Conservation (phyloP, 441 rosid genomes). For the Euphorbia celastroides region DNA sequence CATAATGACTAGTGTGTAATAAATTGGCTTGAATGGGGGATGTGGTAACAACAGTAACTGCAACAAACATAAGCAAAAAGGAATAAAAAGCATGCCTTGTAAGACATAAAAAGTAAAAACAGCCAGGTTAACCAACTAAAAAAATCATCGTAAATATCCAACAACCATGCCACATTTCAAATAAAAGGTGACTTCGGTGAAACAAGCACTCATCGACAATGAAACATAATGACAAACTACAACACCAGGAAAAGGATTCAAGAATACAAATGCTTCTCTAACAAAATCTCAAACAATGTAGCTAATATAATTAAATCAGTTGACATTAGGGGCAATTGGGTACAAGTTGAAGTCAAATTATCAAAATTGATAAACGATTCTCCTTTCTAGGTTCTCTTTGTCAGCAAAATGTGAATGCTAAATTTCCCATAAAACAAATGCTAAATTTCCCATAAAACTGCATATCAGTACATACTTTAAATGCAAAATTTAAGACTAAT, state of each 20-base stretch:
- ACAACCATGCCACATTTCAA: not conserved
- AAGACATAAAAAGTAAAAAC: constrained; percentile 15
- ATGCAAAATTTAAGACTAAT: not conserved
- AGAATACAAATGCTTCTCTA: not conserved
- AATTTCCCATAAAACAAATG: no score
- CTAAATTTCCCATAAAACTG: not conserved
- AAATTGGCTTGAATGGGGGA: constrained; percentile 94
- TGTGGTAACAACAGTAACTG: constrained; percentile 91
- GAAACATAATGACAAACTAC: not conserved
- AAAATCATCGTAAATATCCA: not conserved
- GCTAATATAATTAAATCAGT: not conserved
- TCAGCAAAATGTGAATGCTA: not conserved
- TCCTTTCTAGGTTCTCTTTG: not conserved
- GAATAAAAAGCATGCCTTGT: constrained; percentile 10
- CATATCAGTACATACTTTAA: not conserved
- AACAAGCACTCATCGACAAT: not conserved
- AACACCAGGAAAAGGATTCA: not conserved
- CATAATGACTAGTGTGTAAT: constrained; percentile 91
- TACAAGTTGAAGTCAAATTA: not conserved
- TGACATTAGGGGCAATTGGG: not conserved
- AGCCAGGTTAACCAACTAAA: not conserved
- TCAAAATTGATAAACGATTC: not conserved
- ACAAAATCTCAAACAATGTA: no score
- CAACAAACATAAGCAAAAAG: constrained; percentile 18
- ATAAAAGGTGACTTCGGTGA: not conserved